Evolutionary conservation across 129 eudicot species (phyloP).

Genomic region (Chrysanthemum makinoi): DNA sequence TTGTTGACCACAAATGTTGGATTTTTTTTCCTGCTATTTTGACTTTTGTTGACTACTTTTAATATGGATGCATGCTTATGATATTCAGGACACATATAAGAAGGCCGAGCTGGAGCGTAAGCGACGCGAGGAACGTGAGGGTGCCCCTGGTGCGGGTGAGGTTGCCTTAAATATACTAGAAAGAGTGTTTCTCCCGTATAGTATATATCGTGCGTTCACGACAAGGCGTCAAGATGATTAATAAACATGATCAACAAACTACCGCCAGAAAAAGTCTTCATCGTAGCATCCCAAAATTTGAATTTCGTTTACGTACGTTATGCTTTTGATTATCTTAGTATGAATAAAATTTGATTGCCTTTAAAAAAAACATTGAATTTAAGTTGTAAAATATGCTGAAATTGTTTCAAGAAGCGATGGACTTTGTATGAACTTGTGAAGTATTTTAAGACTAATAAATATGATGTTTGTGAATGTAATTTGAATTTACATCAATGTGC

Average conservation of each 20-base stretch:
- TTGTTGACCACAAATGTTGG: background rate
- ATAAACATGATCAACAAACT: background rate
- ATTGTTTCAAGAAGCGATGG: background rate
- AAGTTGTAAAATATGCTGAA: background rate
- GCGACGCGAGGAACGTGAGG: too few relatives aligned
- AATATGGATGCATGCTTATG: background rate
- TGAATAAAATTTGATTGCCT: too few relatives aligned
- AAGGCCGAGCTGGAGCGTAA: too few relatives aligned
- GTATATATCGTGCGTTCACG: too few relatives aligned
- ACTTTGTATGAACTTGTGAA: background rate
- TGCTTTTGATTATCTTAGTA: too few relatives aligned
- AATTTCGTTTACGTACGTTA: background rate
- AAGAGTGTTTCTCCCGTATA: too few relatives aligned
- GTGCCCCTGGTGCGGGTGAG: too few relatives aligned
- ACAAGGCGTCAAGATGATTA: background rate
- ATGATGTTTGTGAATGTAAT: too few relatives aligned
- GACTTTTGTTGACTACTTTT: background rate
- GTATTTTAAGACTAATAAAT: background rate
- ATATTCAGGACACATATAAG: conserved; percentile 72
- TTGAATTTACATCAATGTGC: too few relatives aligned
- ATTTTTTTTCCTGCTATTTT: background rate
- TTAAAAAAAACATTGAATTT: too few relatives aligned
- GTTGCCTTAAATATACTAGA: too few relatives aligned
- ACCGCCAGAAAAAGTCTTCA: background rate
- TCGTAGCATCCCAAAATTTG: background rate